A percentile compares a stretch with the other conserved stretches of the same genome.
phyloP scores from a whole-genome alignment of 331 rosid genomes.

The Malus hybrid region DNA sequence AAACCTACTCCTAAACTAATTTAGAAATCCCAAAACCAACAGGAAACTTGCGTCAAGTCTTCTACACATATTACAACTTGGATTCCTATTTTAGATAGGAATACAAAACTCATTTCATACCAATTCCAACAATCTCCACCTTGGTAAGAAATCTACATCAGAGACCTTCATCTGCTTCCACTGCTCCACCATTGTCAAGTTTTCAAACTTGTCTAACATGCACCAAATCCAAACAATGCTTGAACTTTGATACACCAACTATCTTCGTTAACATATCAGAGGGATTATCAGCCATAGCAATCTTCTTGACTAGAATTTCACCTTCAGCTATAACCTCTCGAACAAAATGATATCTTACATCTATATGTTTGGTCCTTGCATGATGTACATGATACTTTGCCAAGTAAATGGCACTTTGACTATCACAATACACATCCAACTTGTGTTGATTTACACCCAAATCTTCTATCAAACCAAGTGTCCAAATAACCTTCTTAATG shows the following conservation, averaged over 20 bases:
- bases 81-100: too few relatives aligned
- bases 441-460: not conserved
- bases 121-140: not conserved
- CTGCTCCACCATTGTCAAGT: not conserved
- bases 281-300: too few relatives aligned
- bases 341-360: too few relatives aligned
- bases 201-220: not conserved
- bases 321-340: too few relatives aligned
- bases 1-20: too few relatives aligned
- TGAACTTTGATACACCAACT: not conserved
- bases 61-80: too few relatives aligned
- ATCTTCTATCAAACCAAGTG: not conserved
- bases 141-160: not conserved
- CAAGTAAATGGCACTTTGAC: not conserved
- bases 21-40: too few relatives aligned
- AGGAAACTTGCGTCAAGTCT: too few relatives aligned
- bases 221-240: not conserved
- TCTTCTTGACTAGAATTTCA: too few relatives aligned
- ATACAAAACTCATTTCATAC: too few relatives aligned
- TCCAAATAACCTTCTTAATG: not conserved
- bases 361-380: too few relatives aligned
- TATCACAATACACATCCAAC: not conserved
- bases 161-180: not conserved
- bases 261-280: too few relatives aligned
- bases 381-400: not conserved